A percentile compares a stretch with the other conserved stretches of the same genome.
Conservation (phyloP, 345 rosid genomes). For the Melaleuca alternifolia region DNA sequence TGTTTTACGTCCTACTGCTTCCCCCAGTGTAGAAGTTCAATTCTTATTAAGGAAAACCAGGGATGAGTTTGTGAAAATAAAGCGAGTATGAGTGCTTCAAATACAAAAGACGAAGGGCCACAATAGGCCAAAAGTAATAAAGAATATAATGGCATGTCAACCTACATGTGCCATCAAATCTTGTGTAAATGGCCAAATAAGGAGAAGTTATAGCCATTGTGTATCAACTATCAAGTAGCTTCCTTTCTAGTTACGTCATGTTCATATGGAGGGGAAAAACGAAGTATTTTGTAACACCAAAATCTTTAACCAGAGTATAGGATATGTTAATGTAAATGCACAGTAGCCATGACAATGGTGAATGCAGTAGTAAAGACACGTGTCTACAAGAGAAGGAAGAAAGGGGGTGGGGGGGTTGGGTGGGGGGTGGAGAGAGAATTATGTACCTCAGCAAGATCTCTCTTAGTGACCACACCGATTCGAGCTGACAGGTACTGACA, state of each 20-base stretch:
- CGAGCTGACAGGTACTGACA: conserved; percentile 82
- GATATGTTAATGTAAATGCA: neutral
- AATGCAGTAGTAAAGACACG: neutral
- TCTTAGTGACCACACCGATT: conserved; percentile 68
- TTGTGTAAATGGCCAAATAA: neutral
- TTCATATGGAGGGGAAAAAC: neutral
- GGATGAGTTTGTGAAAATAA: neutral
- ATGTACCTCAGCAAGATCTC: conserved; percentile 80
- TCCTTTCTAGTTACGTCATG: neutral
- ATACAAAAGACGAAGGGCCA: neutral
- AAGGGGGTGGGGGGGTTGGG: neutral
- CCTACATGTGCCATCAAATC: neutral
- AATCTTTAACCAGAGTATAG: neutral
- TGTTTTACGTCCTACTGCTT: neutral
- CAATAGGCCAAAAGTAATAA: neutral
- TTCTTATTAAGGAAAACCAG: neutral
- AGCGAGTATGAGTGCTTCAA: neutral
- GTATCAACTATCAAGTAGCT: neutral
- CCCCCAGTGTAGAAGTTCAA: neutral
- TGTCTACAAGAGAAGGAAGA: neutral
- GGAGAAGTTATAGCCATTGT: neutral
- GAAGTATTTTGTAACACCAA: neutral
- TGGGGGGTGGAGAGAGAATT: neutral
- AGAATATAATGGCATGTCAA: neutral
- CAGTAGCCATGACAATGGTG: neutral